Conservation (phyloP, 371 early-diverging fungal species). For the Mucor piriformis region DNA sequence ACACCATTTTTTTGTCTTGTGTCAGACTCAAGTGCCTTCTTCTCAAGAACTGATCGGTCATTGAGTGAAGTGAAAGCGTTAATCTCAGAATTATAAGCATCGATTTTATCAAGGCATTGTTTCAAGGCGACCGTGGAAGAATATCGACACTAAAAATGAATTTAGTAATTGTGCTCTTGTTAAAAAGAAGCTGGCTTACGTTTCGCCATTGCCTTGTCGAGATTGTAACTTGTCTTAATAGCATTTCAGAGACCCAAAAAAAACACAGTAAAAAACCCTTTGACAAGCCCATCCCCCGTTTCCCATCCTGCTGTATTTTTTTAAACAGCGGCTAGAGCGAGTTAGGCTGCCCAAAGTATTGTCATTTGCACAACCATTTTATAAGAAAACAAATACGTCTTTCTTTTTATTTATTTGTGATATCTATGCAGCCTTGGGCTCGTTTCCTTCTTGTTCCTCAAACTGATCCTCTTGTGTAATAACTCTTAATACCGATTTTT, state of each 20-base stretch:
- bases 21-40: conserved; percentile 15
- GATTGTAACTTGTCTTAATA: too few relatives aligned
- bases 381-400: background rate
- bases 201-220: background rate
- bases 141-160: conserved; percentile 5
- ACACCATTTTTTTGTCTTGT: conserved; percentile 13
- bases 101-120: conserved; percentile 28
- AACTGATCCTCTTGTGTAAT: conserved; percentile 78
- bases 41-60: conserved; percentile 1
- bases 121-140: conserved; percentile 17
- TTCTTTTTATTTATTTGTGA: background rate
- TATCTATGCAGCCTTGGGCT: conserved; percentile 43
- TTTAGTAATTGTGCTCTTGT: too few relatives aligned
- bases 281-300: too few relatives aligned
- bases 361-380: too few relatives aligned
- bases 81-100: conserved; percentile 27
- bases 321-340: too few relatives aligned
- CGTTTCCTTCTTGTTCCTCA: conserved; percentile 74
- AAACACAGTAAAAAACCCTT: too few relatives aligned
- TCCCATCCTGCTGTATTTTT: too few relatives aligned
- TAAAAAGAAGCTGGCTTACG: too few relatives aligned
- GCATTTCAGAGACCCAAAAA: too few relatives aligned
- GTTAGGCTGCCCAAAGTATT: too few relatives aligned
- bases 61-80: conserved; percentile 45
- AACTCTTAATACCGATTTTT: conserved; percentile 75